Conservation (phyloP, 768 basidiomycete genomes). For the Boletus rex-veris region DNA sequence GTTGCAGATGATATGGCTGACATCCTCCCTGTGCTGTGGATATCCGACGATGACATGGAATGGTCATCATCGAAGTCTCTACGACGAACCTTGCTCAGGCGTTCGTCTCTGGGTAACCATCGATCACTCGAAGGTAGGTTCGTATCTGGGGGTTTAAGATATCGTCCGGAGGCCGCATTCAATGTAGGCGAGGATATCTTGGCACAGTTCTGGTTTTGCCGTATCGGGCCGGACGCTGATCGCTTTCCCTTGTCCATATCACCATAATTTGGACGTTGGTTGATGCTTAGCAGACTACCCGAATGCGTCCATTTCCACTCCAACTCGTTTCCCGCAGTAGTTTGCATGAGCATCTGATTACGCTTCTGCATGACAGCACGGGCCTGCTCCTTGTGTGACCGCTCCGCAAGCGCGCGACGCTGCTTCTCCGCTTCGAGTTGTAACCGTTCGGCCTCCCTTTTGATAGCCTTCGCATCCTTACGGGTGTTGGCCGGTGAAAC, state of each 20-base stretch:
- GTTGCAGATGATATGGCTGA: conserved; percentile 80
- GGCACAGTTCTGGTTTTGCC: conserved; percentile 48
- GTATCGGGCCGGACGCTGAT: conserved; percentile 60
- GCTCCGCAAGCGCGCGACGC: conserved; percentile 70
- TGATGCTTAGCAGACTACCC: conserved; percentile 44
- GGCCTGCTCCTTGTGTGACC: conserved; percentile 80
- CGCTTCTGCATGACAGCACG: conserved; percentile 92
- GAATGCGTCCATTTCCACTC: conserved; percentile 54
- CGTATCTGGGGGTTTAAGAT: conserved; percentile 37
- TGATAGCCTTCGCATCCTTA: conserved; percentile 67
- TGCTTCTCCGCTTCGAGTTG: conserved; percentile 82
- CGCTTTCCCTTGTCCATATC: conserved; percentile 45
- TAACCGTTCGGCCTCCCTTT: conserved; percentile 78
- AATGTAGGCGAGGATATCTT: conserved; percentile 46
- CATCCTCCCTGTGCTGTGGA: conserved; percentile 70
- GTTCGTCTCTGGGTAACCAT: conserved; percentile 52
- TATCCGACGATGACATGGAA: conserved; percentile 86
- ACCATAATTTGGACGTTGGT: conserved; percentile 28
- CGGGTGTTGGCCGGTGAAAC: conserved; percentile 38
- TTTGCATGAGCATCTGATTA: conserved; percentile 65
- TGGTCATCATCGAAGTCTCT: conserved; percentile 88
- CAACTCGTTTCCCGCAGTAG: conserved; percentile 46
- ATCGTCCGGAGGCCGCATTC: conserved; percentile 62
- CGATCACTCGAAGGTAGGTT: conserved; percentile 39
- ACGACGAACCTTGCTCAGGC: conserved; percentile 72